phyloP scores from a whole-genome alignment of 2,329 filamentous ascomycete species.

The Fusarium nisikadoi region DNA sequence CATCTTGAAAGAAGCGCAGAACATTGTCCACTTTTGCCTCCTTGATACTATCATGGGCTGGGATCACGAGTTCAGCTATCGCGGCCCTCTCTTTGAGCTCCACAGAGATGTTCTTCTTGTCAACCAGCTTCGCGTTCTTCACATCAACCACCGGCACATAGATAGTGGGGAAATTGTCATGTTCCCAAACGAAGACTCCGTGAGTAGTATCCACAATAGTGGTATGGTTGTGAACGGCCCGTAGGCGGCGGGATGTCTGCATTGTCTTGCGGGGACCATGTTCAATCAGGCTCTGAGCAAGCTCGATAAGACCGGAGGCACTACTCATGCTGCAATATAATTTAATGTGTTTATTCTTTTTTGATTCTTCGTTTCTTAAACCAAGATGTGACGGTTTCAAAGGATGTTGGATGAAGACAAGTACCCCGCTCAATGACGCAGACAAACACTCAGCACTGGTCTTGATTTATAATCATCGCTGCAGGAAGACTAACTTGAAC shows the following conservation, averaged over 20 bases:
- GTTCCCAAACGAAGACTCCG: constrained; percentile 57
- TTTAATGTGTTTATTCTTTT: neutral
- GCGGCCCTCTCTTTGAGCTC: constrained; percentile 43
- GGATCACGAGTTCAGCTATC: constrained; percentile 48
- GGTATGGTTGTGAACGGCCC: constrained; percentile 48
- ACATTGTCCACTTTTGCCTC: constrained; percentile 49
- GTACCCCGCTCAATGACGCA: constrained; percentile 39
- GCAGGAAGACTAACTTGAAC: neutral
- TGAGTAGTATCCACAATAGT: constrained; percentile 52
- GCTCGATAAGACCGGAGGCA: neutral
- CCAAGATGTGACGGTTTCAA: neutral
- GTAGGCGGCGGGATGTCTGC: constrained; percentile 46
- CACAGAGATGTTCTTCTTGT: constrained; percentile 42
- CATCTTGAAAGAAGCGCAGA: constrained; percentile 53
- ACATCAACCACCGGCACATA: constrained; percentile 52
- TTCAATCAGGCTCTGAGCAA: constrained; percentile 23
- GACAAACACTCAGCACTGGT: neutral
- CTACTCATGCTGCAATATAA: neutral
- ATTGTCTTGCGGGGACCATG: constrained; percentile 34
- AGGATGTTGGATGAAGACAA: neutral
- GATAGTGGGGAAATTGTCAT: constrained; percentile 60
- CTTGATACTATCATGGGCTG: constrained; percentile 35
- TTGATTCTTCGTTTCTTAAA: neutral
- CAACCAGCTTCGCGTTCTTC: constrained; percentile 42
- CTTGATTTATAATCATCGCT: constrained; percentile 34